Evolutionary conservation across 2,329 filamentous ascomycete species (phyloP).

Genomic region (Nemania serpens): DNA sequence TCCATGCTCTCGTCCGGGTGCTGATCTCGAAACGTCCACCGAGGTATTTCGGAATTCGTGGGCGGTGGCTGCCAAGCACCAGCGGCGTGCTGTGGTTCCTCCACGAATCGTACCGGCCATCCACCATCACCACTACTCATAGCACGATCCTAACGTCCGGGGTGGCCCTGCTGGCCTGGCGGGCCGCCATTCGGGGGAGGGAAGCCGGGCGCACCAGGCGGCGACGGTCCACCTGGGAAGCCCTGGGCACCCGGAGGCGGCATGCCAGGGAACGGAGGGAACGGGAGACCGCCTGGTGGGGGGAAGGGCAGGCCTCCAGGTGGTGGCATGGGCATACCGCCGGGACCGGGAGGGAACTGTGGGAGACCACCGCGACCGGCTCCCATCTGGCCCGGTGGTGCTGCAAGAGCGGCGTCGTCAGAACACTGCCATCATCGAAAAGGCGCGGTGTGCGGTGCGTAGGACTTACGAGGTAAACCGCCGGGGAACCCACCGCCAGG

Average conservation of each 20-base stretch:
- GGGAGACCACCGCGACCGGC: constrained; percentile 44
- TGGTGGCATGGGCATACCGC: constrained; percentile 55
- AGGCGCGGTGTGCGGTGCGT: background rate
- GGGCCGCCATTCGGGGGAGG: constrained; percentile 40
- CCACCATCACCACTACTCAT: background rate
- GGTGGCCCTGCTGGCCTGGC: constrained; percentile 43
- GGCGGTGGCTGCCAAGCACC: no score
- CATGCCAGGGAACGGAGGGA: constrained; percentile 50
- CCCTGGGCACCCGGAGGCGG: constrained; percentile 45
- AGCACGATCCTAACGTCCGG: constrained; percentile 41
- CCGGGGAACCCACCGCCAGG: constrained; percentile 49
- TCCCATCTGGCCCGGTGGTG: constrained; percentile 50
- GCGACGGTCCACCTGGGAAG: constrained; percentile 47
- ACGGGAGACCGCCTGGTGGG: constrained; percentile 40
- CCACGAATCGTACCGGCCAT: no score
- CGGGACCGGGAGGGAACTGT: constrained; percentile 47
- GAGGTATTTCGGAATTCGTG: no score
- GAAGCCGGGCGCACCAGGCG: constrained; percentile 39
- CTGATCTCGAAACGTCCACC: no score
- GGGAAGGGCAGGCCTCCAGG: constrained; percentile 43
- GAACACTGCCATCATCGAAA: background rate
- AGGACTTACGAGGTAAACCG: constrained; percentile 60
- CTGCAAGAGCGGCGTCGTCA: constrained; percentile 40
- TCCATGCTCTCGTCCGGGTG: no score
- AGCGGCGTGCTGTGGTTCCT: no score